Evolutionary conservation across 139 green algal species (phyloP), one percentile per base, ranked within the genome.

Genomic region (Volvox reticuliferus): DNA sequence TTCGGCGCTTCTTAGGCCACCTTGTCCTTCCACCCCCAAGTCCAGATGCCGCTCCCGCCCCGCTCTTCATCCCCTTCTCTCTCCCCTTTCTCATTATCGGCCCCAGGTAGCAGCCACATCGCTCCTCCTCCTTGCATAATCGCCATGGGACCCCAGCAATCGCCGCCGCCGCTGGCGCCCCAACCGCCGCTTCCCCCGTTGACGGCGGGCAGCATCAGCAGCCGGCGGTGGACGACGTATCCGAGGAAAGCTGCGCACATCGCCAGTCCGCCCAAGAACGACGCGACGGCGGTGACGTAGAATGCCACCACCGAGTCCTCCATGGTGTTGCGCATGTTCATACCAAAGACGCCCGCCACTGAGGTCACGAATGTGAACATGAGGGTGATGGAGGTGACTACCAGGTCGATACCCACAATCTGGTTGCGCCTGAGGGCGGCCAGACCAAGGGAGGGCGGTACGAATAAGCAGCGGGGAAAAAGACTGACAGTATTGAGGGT

Each of bases 351-450:
- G 16, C 90, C 90, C 17, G 82, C 90, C 32, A 93, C 1, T 55
- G 32, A 67, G 79, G 79, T 86, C 1, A 86, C 37, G 55, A 86
- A 37, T 24, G 79, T 86, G 85, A 93, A 93, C 33, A 79, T 73
- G 63, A 93, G 92, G 2, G 91, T 86, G 32, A 91, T 67, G 55
- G 75, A 86, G 55, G 86, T 91, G 21, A 85, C 86, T 9, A 91
- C 61, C 75, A 91, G 86, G 86, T 91, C 76, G 61, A 91, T 79
- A 26, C 55, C 75, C 86, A 91, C 86, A 61, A 91, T 91, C 32
- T 97, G 92, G 92, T 98, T 98, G 68, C 96, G 93, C 77, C 98
- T 96, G 85, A 28, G 69, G 85, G 2, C 71, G 36, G 78, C 32
- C 35, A 20, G 12, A 9, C 9, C 44, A 55, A 55, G 44, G 44